Evolutionary conservation across 1,284 basidiomycete genomes (phyloP), one percentile per base, ranked within the genome.

Genomic region (Ganoderma lucidum): DNA sequence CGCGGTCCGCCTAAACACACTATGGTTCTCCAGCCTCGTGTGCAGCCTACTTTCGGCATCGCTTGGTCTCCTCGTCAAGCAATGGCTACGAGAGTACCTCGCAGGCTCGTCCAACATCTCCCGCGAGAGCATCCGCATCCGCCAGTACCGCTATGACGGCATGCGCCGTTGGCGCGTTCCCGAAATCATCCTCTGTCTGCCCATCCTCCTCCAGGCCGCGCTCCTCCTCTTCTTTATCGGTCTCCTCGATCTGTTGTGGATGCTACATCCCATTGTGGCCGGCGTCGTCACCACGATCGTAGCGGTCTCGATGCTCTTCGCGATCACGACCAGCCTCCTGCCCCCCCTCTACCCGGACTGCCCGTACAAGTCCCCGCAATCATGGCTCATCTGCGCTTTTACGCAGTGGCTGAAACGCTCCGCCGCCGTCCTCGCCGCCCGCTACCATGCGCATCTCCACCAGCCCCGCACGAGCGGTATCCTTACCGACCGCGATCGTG

Each of bases 51-150:
- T 70, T 2, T 68, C 70, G 0, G 72, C 70, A 6, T 73, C 70
- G n/a, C 66, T 71, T 23, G 72, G 70, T n/a, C 64, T 73, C 15
- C 68, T 71, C 14, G 70, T 71, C 10, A 73, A 73, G 60, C 70
- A 71, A 23, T 73, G 72, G 72, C 62, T 73, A 64, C 68, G 66
- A 23, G 68, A 73, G 37, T 73, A 73, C 53, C 68, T 71, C n/a
- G 69, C 69, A 19, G 71, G 69, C 51, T 61, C 69, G 2, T 70
- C 69, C 23, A 69, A 64, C 41, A 55, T 71, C 61, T 71, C 71
- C n/a, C 69, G 69, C 35, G 69, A 71, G 48, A 70, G 69, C 67
- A 69, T 69, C 48, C 67, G 71, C 35, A 70, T 73, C 41, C 68
- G 72, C 41, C 70, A 73, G 30, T 71, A 64, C 61, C 70, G 73